Evolutionary conservation across 495 filamentous ascomycete genomes (phyloP).

Genomic region (Gamarada debralockiae): DNA sequence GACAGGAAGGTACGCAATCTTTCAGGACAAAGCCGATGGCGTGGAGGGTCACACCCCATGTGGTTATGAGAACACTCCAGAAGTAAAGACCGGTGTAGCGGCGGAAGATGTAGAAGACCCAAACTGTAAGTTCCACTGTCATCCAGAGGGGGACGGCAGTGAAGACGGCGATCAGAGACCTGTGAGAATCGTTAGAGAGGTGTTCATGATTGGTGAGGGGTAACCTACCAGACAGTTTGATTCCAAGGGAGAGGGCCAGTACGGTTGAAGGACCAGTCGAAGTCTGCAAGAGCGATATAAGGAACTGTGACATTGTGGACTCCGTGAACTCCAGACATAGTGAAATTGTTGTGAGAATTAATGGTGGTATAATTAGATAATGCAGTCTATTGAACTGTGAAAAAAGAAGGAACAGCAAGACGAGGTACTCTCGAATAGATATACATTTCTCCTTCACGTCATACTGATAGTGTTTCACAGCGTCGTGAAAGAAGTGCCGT

Average conservation of each 20-base stretch:
- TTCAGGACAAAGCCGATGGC: slow-evolving; percentile 58
- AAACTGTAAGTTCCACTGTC: slow-evolving; percentile 33
- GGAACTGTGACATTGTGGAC: not conserved
- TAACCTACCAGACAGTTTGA: not conserved
- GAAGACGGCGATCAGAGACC: not conserved
- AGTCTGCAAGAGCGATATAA: not conserved
- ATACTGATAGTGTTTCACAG: too few relatives aligned
- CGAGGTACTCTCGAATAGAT: too few relatives aligned
- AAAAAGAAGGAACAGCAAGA: too few relatives aligned
- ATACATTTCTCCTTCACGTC: too few relatives aligned
- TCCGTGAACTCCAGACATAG: not conserved
- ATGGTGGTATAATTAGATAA: too few relatives aligned
- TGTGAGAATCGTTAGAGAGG: not conserved
- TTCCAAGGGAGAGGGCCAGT: not conserved
- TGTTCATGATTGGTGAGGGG: not conserved
- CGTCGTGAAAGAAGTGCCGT: too few relatives aligned
- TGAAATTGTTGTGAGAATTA: too few relatives aligned
- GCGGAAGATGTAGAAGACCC: slow-evolving; percentile 37
- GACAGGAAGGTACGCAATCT: not conserved
- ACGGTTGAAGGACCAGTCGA: not conserved
- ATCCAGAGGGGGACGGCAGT: not conserved
- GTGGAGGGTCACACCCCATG: slow-evolving; percentile 53
- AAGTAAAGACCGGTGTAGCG: slow-evolving; percentile 36
- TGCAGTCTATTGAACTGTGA: too few relatives aligned
- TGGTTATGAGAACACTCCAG: slow-evolving; percentile 35